Evolutionary conservation across 2,329 filamentous ascomycete species (phyloP).

Genomic region (Phialophora expanda): DNA sequence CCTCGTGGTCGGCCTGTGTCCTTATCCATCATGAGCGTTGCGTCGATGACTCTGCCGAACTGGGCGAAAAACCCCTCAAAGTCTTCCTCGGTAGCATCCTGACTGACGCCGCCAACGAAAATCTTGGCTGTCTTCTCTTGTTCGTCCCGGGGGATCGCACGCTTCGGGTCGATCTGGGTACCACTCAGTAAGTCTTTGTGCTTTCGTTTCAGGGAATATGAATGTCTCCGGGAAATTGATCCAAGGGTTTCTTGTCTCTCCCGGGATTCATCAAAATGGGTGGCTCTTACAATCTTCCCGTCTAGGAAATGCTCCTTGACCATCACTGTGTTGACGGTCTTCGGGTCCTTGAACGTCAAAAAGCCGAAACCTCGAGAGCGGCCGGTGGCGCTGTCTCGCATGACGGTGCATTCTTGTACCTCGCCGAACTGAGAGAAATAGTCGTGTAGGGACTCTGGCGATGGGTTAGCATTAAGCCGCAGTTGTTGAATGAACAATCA

Average conservation of each 20-base stretch:
- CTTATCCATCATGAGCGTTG: slow-evolving; percentile 99
- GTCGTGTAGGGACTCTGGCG: slow-evolving; percentile 85
- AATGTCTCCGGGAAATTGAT: slow-evolving; percentile 20
- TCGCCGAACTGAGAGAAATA: slow-evolving; percentile 99
- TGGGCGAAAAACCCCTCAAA: slow-evolving; percentile 97
- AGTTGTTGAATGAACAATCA: not conserved
- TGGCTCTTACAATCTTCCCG: slow-evolving; percentile 84
- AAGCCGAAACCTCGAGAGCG: slow-evolving; percentile 96
- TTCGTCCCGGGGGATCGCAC: slow-evolving; percentile 94
- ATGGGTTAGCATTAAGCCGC: slow-evolving; percentile 15
- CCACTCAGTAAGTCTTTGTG: slow-evolving; percentile 40
- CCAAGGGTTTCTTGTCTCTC: slow-evolving; percentile 33
- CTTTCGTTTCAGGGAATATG: slow-evolving; percentile 6
- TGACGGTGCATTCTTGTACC: slow-evolving; percentile 97
- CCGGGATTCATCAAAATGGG: slow-evolving; percentile 37
- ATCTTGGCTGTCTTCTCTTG: slow-evolving; percentile 99
- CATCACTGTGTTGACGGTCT: slow-evolving; percentile 99
- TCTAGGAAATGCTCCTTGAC: slow-evolving; percentile 98
- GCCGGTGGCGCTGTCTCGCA: slow-evolving; percentile 93
- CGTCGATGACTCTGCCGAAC: slow-evolving; percentile 94
- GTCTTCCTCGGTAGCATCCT: slow-evolving; percentile 94
- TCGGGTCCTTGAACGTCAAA: slow-evolving; percentile 95
- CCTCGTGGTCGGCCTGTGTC: slow-evolving; percentile 95
- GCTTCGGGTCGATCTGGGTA: slow-evolving; percentile 90
- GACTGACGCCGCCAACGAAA: slow-evolving; percentile 95